phyloP scores from a whole-genome alignment of 139 green algal species.

The Volvox reticuliferus region DNA sequence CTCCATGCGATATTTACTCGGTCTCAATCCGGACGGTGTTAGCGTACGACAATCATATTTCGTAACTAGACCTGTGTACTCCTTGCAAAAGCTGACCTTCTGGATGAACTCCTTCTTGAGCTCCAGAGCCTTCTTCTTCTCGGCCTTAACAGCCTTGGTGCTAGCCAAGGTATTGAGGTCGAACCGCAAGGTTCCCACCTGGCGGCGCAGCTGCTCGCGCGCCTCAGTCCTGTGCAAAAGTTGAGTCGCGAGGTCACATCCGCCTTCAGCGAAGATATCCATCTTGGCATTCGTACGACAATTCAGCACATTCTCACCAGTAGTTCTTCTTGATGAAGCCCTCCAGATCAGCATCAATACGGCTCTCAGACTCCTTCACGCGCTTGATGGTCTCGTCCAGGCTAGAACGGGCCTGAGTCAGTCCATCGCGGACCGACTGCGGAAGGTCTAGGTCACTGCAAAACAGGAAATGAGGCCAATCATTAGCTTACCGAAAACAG shows the following conservation, averaged over 20 bases:
- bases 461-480: background rate
- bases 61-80: background rate
- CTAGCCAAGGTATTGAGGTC: constrained; percentile 88
- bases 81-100: constrained; percentile 46
- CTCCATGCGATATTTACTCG: too few relatives aligned
- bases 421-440: constrained; percentile 82
- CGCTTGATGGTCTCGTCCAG: constrained; percentile 79
- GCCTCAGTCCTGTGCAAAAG: constrained; percentile 78
- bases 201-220: constrained; percentile 87
- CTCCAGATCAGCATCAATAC: constrained; percentile 84
- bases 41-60: too few relatives aligned
- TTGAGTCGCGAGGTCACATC: background rate
- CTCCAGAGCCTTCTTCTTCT: constrained; percentile 80
- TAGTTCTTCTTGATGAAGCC: constrained; percentile 88
- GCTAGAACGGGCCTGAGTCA: constrained; percentile 74
- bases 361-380: constrained; percentile 77
- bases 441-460: constrained; percentile 86
- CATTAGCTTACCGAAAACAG: too few relatives aligned
- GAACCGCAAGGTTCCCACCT: constrained; percentile 91
- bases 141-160: constrained; percentile 77
- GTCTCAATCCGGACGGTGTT: too few relatives aligned
- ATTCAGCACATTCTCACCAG: constrained; percentile 72
- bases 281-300: background rate
- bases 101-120: constrained; percentile 83
- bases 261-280: background rate